Conservation (phyloP, 306 rosid genomes). For the Datisca glomerata region DNA sequence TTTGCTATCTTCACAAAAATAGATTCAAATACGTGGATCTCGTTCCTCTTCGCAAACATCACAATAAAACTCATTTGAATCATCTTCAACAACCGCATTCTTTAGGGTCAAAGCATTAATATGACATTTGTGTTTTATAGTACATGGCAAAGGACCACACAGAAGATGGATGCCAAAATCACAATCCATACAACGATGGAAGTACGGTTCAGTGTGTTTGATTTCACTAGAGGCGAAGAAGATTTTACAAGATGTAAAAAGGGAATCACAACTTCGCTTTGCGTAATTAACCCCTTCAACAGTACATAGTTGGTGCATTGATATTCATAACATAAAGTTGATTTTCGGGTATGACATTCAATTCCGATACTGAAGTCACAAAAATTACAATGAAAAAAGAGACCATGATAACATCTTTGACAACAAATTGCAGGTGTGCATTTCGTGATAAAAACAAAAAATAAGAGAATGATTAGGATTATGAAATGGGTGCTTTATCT, state of each 20-base stretch:
- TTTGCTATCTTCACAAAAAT: constrained; percentile 1
- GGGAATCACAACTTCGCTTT: neutral
- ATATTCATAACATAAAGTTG: neutral
- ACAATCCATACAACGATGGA: neutral
- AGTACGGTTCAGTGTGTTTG: neutral
- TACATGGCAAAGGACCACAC: constrained; percentile 9
- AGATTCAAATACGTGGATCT: constrained; percentile 1
- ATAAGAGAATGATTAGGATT: neutral
- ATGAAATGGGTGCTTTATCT: neutral
- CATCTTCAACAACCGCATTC: constrained; percentile 1
- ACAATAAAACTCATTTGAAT: constrained; percentile 1
- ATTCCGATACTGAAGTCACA: neutral
- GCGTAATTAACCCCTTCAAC: neutral
- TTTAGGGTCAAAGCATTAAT: neutral
- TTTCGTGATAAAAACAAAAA: neutral
- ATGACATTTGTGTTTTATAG: neutral
- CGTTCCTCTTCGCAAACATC: constrained; percentile 5
- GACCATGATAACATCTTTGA: neutral
- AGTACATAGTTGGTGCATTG: neutral
- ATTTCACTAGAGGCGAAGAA: neutral
- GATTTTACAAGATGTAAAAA: constrained; percentile 3
- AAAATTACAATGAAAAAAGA: neutral
- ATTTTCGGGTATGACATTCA: neutral
- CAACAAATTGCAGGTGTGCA: neutral
- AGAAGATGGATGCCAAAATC: constrained; percentile 3